These are phyloP conservation scores for Malus hybrid DNA, from an alignment of 331 rosid genomes.

Conservation along the genomic window DNA sequence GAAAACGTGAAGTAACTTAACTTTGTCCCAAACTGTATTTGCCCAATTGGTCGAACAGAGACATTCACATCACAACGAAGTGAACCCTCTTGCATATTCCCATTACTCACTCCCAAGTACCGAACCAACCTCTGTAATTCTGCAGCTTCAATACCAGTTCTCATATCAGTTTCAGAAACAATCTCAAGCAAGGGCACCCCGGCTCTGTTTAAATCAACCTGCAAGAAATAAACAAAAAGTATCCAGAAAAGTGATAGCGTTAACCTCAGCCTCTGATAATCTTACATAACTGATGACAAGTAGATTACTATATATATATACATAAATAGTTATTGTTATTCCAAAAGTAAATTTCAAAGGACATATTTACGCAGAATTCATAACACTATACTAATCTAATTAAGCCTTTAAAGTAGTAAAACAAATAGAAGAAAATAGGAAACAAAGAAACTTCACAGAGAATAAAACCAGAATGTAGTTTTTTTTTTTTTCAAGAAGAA, in stretches of 20 bases:
- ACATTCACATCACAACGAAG: constrained; percentile 93
- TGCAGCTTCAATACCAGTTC: constrained; percentile 93
- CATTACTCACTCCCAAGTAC: constrained; percentile 92
- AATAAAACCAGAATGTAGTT: background rate
- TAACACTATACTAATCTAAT: background rate
- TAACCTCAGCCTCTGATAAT: background rate
- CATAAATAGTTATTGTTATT: background rate
- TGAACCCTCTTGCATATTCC: constrained; percentile 97
- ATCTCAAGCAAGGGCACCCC: constrained; percentile 97
- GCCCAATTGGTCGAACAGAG: constrained; percentile 83
- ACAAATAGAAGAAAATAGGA: background rate
- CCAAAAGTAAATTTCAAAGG: background rate
- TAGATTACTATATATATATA: background rate
- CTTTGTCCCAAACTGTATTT: constrained; percentile 76
- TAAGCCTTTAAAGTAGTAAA: background rate
- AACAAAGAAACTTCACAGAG: background rate
- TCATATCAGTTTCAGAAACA: constrained; percentile 98
- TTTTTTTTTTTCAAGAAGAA: too few species aligned
- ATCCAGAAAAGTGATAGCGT: background rate
- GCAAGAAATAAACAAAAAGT: constrained; percentile 15
- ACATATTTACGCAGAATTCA: background rate
- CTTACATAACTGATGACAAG: background rate
- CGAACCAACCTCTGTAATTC: constrained; percentile 86
- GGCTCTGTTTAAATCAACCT: constrained; percentile 97
- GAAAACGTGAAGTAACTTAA: constrained; percentile 15